Base-by-base conservation (phyloP, 805 yeast genomes). In the Yamadazyma takamatsuzukensis region DNA sequence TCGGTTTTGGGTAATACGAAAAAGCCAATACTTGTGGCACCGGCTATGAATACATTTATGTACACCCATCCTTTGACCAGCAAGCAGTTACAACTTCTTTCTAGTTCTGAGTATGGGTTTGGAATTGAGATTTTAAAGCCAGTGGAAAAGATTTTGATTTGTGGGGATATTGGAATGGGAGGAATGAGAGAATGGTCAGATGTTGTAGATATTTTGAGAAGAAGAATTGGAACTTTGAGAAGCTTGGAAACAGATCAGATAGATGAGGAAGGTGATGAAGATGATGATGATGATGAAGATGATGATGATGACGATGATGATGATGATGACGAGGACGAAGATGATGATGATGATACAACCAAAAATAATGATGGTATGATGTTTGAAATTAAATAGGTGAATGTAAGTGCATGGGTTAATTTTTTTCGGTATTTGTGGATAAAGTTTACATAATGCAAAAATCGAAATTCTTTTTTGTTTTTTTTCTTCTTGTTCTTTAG, bases 151-250 rank as follows among this genome's bases (percentile, higher is more conserved):
- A 70, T 67, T 1, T 54, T 67, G 39, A 64, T 67, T 6, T 67
- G 73, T 49, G 73, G 73, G 5, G 73, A 67, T 41, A 67, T 67
- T 29, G 73, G 73, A 1, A 66, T 67, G 72, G 73, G 73, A 4
- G 73, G 73, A 6, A 67, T 67, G 73, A 48, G 72, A 32, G 73
- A 67, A 48, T 67, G 73, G 73, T 52, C 45, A 39, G 73, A 67
- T 21, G 49, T 66, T 16, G 73, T 67, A 15, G 72, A 67, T 37
- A 64, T 61, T 12, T 45, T 67, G 32, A 51, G 70, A 32, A 53
- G 64, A 26, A 53, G 57, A 32, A 58, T 65, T 28, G 47, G 40
- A 27, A 35, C 44, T 4, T 41, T 64, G 23, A 53, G 54, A 30
- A 52, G 49, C 3, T 30, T 32, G 13, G 59, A 49, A 9, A 55